Conservation (phyloP, 1,284 basidiomycete genomes). For the Thelephora terrestris region DNA sequence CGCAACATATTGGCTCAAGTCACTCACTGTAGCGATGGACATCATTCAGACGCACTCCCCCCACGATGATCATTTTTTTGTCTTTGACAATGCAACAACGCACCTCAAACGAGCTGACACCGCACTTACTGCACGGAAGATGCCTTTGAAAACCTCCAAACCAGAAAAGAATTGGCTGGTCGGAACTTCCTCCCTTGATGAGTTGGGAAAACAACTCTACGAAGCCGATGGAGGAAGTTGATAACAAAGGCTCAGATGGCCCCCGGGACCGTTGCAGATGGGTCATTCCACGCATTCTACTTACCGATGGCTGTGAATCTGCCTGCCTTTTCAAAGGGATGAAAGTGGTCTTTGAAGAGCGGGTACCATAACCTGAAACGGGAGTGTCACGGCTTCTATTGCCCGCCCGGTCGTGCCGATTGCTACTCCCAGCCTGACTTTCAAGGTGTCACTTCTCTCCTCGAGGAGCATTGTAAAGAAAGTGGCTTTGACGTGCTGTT, state of each 20-base stretch:
- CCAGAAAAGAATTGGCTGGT: constrained; percentile 4
- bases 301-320: constrained; percentile 19
- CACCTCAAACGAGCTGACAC: constrained; percentile 22
- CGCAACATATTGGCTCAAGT: constrained; percentile 22
- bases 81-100: too few relatives aligned
- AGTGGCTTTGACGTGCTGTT: not conserved
- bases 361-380: constrained; percentile 7
- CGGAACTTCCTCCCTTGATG: too few relatives aligned
- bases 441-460: not conserved
- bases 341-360: constrained; percentile 22
- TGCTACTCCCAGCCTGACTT: constrained; percentile 22
- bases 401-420: constrained; percentile 5
- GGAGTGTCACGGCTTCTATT: constrained; percentile 17
- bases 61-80: constrained; percentile 18
- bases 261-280: constrained; percentile 17
- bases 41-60: constrained; percentile 19
- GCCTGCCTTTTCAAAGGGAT: constrained; percentile 28
- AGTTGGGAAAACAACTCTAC: too few relatives aligned
- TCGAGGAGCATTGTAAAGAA: not conserved
- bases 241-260: constrained; percentile 23
- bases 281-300: constrained; percentile 24
- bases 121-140: constrained; percentile 19
- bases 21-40: constrained; percentile 20
- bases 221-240: too few relatives aligned
- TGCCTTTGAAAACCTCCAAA: constrained; percentile 14